Evolutionary conservation across 345 rosid species (phyloP), one percentile per base, ranked within the genome.

Genomic region (Cardamine occulta): DNA sequence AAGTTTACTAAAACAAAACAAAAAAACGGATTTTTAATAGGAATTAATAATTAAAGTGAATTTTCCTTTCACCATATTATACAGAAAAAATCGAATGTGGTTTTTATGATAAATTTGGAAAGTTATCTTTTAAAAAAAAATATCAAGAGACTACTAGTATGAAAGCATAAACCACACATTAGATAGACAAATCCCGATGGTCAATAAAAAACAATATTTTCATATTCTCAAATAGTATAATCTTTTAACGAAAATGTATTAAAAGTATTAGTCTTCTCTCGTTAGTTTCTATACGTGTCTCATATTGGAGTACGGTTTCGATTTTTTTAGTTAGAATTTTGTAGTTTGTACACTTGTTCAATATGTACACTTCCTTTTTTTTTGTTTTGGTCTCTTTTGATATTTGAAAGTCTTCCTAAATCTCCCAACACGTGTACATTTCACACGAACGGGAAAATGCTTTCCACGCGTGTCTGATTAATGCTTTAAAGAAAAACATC

Each of bases 341-440:
- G 80, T 63, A 55, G 66, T 45, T 63, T 76, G 75, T 55, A 77
- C 80, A 77, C 72, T 63, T 77, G 80, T 70, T 54, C 44, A n/a
- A n/a, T n/a, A n/a, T n/a, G n/a, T n/a, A n/a, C n/a, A n/a, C n/a
- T n/a, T n/a, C n/a, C n/a, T n/a, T n/a, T n/a, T n/a, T 5, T 14
- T 31, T 7, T 29, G 7, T 8, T 49, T 45, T 70, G 14, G 62
- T 58, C 17, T 13, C 53, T 53, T 65, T 78, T 72, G 73, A 58
- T 59, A 57, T 8, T 66, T 56, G 40, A 28, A 78, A 57, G 62
- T 9, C 5, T 31, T 77, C 81, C 77, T 66, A 78, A 72, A 77
- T 66, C 73, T 59, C 17, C 14, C 32, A 58, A 66, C 59, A 72
- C 77, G 81, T 78, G 69, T 59, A 49, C 63, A n/a, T n/a, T n/a